These are phyloP conservation scores for Calonectria hongkongensis DNA, from an alignment of 2,329 filamentous ascomycete species.

Conservation along the genomic window DNA sequence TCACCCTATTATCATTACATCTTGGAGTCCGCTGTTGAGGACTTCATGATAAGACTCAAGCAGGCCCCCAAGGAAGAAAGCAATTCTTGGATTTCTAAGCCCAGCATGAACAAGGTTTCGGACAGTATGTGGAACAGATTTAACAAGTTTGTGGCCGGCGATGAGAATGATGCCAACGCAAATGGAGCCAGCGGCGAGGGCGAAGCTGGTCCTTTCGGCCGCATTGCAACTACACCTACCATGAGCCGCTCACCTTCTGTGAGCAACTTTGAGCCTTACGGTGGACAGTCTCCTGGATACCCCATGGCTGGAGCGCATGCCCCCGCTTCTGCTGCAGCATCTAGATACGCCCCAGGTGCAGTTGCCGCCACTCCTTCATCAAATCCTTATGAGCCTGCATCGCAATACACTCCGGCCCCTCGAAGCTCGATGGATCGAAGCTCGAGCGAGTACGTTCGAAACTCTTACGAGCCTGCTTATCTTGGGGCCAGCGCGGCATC, in stretches of 20 bases:
- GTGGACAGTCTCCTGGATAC: conserved; percentile 66
- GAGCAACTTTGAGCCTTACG: conserved; percentile 84
- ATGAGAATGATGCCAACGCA: conserved; percentile 89
- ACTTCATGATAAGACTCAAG: conserved; percentile 87
- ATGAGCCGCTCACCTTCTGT: conserved; percentile 84
- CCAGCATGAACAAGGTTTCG: conserved; percentile 96
- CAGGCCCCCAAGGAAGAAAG: conserved; percentile 89
- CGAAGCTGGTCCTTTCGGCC: conserved; percentile 87
- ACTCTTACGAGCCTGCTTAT: conserved; percentile 62
- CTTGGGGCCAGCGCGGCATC: conserved; percentile 40
- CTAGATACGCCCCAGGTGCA: conserved; percentile 61
- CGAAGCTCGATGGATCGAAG: conserved; percentile 54
- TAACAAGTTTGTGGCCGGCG: conserved; percentile 96
- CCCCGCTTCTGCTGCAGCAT: conserved; percentile 60
- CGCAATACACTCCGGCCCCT: conserved; percentile 69
- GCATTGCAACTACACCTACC: conserved; percentile 83
- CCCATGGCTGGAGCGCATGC: conserved; percentile 57
- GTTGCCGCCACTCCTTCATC: conserved; percentile 43
- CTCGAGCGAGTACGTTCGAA: conserved; percentile 57
- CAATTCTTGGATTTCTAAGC: conserved; percentile 93
- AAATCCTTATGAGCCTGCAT: conserved; percentile 62
- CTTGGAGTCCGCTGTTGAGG: conserved; percentile 86
- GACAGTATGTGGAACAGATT: conserved; percentile 93
- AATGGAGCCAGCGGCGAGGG: conserved; percentile 74
- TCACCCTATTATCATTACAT: conserved; percentile 90